These are phyloP conservation scores for Acmispon strigosus DNA, from an alignment of 306 rosid species.

Conservation along the genomic window DNA sequence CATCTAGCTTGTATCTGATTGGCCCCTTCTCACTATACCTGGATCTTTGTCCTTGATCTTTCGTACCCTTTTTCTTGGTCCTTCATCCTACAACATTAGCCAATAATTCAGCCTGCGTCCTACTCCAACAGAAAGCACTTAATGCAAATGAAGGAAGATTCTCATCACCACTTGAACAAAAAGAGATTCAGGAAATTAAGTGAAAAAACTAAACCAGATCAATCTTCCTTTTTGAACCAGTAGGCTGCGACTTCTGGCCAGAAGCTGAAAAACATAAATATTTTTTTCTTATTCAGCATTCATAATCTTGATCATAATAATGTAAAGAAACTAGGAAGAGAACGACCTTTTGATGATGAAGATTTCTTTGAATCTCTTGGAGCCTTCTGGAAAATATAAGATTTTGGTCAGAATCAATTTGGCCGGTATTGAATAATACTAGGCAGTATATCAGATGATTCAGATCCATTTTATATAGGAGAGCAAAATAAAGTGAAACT, in stretches of 20 bases:
- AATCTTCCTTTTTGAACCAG: conserved; percentile 55
- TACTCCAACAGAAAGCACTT: conserved; percentile 19
- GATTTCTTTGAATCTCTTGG: conserved; percentile 41
- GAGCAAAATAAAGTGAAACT: not conserved
- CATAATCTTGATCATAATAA: conserved; percentile 12
- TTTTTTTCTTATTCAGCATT: conserved; percentile 1
- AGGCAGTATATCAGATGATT: conserved; percentile 7
- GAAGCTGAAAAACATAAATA: conserved; percentile 49
- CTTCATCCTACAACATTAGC: conserved; percentile 49
- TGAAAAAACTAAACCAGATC: conserved; percentile 34
- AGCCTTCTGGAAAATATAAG: conserved; percentile 61
- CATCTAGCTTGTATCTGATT: not conserved
- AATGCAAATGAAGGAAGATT: conserved; percentile 2
- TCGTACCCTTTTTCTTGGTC: conserved; percentile 36
- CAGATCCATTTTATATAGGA: not conserved
- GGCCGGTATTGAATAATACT: conserved; percentile 2
- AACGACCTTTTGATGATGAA: conserved; percentile 53
- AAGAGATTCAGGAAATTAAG: conserved; percentile 1
- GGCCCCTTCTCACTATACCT: conserved; percentile 24
- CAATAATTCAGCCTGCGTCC: conserved; percentile 20
- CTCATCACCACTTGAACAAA: not conserved
- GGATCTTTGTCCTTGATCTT: conserved; percentile 24
- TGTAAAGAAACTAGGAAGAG: conserved; percentile 12
- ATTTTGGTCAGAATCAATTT: conserved; percentile 18
- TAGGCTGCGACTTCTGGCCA: conserved; percentile 38